Evolutionary conservation across 495 filamentous ascomycete species (phyloP), one percentile per base, ranked within the genome.

Genomic region (Aspergillus cavernicola): DNA sequence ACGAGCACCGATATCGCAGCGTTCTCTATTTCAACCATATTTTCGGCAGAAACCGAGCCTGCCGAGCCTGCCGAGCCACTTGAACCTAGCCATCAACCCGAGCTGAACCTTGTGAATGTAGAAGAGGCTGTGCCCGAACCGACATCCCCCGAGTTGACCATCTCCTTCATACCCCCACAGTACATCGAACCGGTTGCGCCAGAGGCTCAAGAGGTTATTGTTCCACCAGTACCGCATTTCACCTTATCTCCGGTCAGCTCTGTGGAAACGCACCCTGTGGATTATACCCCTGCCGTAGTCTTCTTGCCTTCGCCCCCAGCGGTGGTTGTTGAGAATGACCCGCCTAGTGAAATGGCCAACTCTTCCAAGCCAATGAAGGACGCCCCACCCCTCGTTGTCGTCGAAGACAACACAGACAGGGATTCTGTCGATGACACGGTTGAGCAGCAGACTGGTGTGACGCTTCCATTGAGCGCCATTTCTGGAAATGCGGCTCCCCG

Each of bases 381-480:
- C 18, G 53, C 41, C 5, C 54, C 65, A 7, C 58, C 59, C 5
- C 45, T 71, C 13, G 55, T 66, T 31, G 56, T 85, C 55, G 74
- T 76, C 26, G 82, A 86, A 63, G 82, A 85, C 57, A 72, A 79
- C 37, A 75, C 75, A 19, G 66, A 65, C 42, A 78, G 82, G 32
- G 58, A 68, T 51, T 61, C 69, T 19, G 62, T 59, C 16, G 59
- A 60, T 26, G 59, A 46, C 15, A 66, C 73, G 28, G 71, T 64
- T 20, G 71, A 74, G 26, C 67, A 75, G 39, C 71, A 69, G 52
- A 71, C 47, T 59, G 69, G 58, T 68, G 74, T 49, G 60, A 76
- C 61, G 57, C 51, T 68, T 55, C 71, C 74, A 28, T 59, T 77
- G 51, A 66, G 61, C 37, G 62, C 70, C 47, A 71, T 80, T 20